Conservation (phyloP, 108 stramenopile genomes). For the Skeletonema costatum region DNA sequence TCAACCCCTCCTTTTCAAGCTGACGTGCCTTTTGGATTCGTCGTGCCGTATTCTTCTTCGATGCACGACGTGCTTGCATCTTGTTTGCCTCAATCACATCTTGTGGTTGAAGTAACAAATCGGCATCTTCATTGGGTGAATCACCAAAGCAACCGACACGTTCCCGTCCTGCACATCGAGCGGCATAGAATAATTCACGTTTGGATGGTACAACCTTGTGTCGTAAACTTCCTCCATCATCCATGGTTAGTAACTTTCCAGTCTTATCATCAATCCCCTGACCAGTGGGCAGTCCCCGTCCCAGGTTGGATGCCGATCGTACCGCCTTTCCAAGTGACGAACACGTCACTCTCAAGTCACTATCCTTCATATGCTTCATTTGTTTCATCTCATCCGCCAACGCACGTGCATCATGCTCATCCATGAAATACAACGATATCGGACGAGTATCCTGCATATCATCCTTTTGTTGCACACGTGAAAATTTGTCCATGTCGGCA, state of each 20-base stretch:
- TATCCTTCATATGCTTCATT: conserved; percentile 72
- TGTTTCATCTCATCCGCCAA: conserved; percentile 83
- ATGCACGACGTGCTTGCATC: conserved; percentile 51
- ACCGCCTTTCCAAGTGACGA: conserved; percentile 73
- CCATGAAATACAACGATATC: conserved; percentile 77
- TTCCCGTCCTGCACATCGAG: conserved; percentile 77
- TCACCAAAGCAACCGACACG: conserved; percentile 72
- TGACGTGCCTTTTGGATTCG: conserved; percentile 51
- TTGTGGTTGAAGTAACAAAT: conserved; percentile 43
- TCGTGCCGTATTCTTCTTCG: conserved; percentile 15
- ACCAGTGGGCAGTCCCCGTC: conserved; percentile 76
- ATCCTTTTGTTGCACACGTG: conserved; percentile 53
- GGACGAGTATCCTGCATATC: conserved; percentile 63
- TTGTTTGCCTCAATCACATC: conserved; percentile 64
- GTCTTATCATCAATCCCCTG: conserved; percentile 61
- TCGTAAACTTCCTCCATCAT: conserved; percentile 75
- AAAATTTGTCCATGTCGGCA: conserved; percentile 36
- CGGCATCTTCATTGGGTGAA: conserved; percentile 54
- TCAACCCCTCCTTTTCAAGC: conserved; percentile 37
- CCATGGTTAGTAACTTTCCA: conserved; percentile 56
- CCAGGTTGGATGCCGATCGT: conserved; percentile 64
- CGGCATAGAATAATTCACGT: conserved; percentile 82
- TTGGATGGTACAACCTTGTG: conserved; percentile 86
- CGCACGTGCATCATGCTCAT: conserved; percentile 75
- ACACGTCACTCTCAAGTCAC: conserved; percentile 71